Evolutionary conservation across 805 yeast species (phyloP).

Genomic region (Nakazawaea siamensis): DNA sequence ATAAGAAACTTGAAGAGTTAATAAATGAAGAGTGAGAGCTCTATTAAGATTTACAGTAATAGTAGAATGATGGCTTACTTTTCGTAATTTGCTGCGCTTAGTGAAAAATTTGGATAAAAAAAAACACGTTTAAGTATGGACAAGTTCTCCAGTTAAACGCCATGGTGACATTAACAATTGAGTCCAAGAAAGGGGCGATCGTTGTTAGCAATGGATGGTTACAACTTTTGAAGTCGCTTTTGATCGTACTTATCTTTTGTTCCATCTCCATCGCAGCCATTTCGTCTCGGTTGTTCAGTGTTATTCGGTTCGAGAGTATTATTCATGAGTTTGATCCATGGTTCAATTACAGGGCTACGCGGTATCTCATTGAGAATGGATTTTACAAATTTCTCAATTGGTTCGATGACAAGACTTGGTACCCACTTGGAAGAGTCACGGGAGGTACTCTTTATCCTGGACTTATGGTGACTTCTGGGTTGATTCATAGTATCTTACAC

Average conservation of each 20-base stretch:
- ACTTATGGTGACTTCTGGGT: conserved; percentile 93
- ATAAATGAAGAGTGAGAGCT: background rate
- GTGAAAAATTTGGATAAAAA: no score
- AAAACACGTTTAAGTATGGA: conserved; percentile 1
- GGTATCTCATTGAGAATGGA: conserved; percentile 74
- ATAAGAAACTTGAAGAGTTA: conserved; percentile 10
- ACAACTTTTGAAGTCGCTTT: conserved; percentile 25
- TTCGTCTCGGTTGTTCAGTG: conserved; percentile 90
- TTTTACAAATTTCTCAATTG: conserved; percentile 91
- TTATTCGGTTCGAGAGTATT: conserved; percentile 89
- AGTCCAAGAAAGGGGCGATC: conserved; percentile 6
- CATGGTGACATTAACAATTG: conserved; percentile 9
- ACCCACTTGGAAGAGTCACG: conserved; percentile 96
- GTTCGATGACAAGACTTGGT: conserved; percentile 99
- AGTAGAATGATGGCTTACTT: no score
- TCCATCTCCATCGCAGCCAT: conserved; percentile 87
- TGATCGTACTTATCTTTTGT: conserved; percentile 61
- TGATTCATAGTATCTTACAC: conserved; percentile 68
- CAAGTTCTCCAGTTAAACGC: background rate
- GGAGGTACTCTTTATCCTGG: conserved; percentile 99
- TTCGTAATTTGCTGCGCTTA: no score
- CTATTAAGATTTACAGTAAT: no score
- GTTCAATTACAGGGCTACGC: conserved; percentile 96
- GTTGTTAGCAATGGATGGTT: conserved; percentile 10
- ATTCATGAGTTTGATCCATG: conserved; percentile 98